Conservation (phyloP, 345 rosid genomes). For the Iberis pinnata region DNA sequence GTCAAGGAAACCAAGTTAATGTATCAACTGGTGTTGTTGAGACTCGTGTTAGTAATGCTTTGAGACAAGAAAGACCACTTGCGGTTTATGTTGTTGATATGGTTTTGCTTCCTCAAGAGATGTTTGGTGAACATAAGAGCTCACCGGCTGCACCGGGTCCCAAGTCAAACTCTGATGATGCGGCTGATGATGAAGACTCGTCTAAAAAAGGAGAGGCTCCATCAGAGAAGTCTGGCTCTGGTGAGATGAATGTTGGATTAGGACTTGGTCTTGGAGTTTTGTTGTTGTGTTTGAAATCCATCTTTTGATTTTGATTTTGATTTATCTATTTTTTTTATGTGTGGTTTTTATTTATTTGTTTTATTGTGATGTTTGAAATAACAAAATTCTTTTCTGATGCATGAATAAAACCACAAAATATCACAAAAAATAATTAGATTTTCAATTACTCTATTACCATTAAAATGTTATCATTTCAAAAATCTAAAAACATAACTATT, state of each 20-base stretch:
- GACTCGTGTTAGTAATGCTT: slow-evolving; percentile 55
- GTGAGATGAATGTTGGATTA: slow-evolving; percentile 32
- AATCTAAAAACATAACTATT: too few species aligned
- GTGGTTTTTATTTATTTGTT: neutral
- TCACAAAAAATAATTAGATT: too few species aligned
- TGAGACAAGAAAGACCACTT: slow-evolving; percentile 45
- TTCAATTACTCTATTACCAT: neutral
- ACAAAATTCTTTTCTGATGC: slow-evolving; percentile 10
- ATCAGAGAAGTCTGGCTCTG: slow-evolving; percentile 25
- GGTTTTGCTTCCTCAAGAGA: slow-evolving; percentile 61
- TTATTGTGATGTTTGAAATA: slow-evolving; percentile 5
- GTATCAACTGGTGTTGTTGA: slow-evolving; percentile 59
- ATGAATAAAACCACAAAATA: slow-evolving; percentile 3
- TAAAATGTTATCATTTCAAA: too few species aligned
- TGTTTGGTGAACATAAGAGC: slow-evolving; percentile 40
- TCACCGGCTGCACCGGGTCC: slow-evolving; percentile 41
- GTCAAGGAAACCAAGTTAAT: slow-evolving; percentile 65
- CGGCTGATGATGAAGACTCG: neutral
- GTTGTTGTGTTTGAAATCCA: slow-evolving; percentile 44
- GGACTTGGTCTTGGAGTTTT: slow-evolving; percentile 46
- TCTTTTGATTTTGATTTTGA: slow-evolving; percentile 28
- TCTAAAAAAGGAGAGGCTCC: slow-evolving; percentile 31
- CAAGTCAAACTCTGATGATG: slow-evolving; percentile 4
- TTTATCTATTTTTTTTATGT: slow-evolving; percentile 3
- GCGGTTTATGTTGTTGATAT: slow-evolving; percentile 73